These are phyloP conservation scores for Microsporum audouinii DNA, from an alignment of 2,329 filamentous ascomycete species.

Conservation along the genomic window DNA sequence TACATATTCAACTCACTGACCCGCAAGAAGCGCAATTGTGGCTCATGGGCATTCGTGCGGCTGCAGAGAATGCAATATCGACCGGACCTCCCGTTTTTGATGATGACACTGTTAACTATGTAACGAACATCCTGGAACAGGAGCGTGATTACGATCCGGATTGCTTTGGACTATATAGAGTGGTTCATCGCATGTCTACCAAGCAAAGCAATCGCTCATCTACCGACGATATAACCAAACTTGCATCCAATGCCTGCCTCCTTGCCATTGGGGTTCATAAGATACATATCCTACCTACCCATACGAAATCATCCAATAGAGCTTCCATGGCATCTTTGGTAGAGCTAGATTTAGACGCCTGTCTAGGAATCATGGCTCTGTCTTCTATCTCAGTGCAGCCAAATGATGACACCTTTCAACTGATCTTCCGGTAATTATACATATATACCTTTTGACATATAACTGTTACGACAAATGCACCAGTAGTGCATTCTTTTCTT, in stretches of 20 bases:
- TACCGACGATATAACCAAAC: conserved; percentile 54
- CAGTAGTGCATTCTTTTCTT: neutral
- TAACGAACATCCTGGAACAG: conserved; percentile 50
- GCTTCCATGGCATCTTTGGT: conserved; percentile 44
- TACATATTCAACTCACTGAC: conserved; percentile 54
- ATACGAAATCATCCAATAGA: conserved; percentile 43
- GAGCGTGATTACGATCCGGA: conserved; percentile 58
- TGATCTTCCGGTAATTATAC: conserved; percentile 46
- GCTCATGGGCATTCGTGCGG: conserved; percentile 51
- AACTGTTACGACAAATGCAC: neutral
- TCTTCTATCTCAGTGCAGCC: conserved; percentile 49
- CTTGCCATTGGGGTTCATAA: conserved; percentile 59
- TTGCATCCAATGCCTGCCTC: conserved; percentile 54
- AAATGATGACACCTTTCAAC: conserved; percentile 54
- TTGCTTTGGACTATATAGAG: conserved; percentile 57
- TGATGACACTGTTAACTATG: conserved; percentile 50
- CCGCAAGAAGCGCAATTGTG: conserved; percentile 55
- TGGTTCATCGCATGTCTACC: conserved; percentile 50
- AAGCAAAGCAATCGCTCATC: conserved; percentile 48
- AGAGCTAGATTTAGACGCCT: conserved; percentile 38
- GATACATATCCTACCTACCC: conserved; percentile 55
- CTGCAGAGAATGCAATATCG: conserved; percentile 45
- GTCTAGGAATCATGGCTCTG: conserved; percentile 52
- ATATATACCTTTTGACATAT: neutral
- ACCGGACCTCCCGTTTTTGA: conserved; percentile 44